phyloP scores from a whole-genome alignment of 352 stramenopile genomes.

The Phytophthora podocarpi region DNA sequence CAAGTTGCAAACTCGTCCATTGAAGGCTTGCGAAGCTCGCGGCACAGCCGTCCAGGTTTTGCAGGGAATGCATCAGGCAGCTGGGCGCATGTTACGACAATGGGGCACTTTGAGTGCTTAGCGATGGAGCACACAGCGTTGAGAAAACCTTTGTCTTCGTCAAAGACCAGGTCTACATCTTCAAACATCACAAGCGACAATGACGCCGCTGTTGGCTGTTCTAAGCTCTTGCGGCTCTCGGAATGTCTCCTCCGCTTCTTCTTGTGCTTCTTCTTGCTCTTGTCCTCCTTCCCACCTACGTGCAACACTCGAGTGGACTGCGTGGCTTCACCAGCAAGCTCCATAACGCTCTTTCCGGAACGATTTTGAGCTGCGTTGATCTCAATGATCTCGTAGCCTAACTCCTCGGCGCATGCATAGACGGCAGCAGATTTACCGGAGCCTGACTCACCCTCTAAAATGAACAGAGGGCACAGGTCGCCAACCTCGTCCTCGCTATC shows the following conservation, averaged over 20 bases:
- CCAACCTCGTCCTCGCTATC: conserved; percentile 62
- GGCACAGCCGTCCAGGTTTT: conserved; percentile 47
- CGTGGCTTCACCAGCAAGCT: conserved; percentile 84
- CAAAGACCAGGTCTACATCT: conserved; percentile 83
- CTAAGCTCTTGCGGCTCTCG: conserved; percentile 44
- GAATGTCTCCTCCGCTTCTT: conserved; percentile 44
- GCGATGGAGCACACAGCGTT: conserved; percentile 74
- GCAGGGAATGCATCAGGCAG: conserved; percentile 67
- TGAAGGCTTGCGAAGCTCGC: conserved; percentile 49
- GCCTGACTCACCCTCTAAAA: conserved; percentile 74
- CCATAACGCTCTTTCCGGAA: conserved; percentile 67
- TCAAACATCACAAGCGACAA: conserved; percentile 87
- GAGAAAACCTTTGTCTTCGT: conserved; percentile 83
- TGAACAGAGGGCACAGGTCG: conserved; percentile 70
- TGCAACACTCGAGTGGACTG: conserved; percentile 82
- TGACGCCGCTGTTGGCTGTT: conserved; percentile 42
- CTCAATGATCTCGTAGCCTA: conserved; percentile 86
- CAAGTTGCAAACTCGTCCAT: conserved; percentile 67
- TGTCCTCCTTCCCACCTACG: conserved; percentile 40
- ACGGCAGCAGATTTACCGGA: conserved; percentile 81
- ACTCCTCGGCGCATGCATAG: conserved; percentile 78
- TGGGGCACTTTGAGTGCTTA: conserved; percentile 81
- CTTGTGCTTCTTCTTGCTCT: conserved; percentile 54
- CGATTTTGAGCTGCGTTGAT: conserved; percentile 84
- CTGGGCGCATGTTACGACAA: conserved; percentile 72